Evolutionary conservation across 2,329 filamentous ascomycete species (phyloP).

Genomic region (Hymenoscyphus fructigenus): DNA sequence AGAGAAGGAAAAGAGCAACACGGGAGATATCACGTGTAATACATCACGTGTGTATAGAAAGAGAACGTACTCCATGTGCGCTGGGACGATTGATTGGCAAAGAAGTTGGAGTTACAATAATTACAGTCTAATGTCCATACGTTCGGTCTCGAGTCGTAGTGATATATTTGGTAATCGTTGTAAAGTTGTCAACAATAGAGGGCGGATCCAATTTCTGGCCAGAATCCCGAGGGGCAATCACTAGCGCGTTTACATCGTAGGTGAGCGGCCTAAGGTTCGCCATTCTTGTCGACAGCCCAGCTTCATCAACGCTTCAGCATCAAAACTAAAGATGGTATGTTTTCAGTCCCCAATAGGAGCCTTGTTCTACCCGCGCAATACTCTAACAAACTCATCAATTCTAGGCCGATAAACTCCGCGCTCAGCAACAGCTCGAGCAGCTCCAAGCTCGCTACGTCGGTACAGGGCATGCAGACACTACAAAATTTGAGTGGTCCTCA

Average conservation of each 20-base stretch:
- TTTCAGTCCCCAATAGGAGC: background rate
- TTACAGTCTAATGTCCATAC: background rate
- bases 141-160: background rate
- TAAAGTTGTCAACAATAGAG: background rate
- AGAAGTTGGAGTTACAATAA: background rate
- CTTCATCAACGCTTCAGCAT: background rate
- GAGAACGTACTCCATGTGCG: background rate
- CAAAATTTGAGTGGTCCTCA: slow-evolving; percentile 94
- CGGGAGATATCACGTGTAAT: slow-evolving; percentile 13
- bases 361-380: background rate
- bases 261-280: background rate
- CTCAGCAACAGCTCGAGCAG: slow-evolving; percentile 94
- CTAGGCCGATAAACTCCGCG: slow-evolving; percentile 94
- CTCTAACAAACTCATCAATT: background rate
- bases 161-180: background rate
- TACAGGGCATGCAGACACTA: slow-evolving; percentile 94
- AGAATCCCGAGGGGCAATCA: background rate
- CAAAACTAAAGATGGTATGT: slow-evolving; percentile 24
- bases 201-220: background rate
- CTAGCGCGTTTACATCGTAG: background rate
- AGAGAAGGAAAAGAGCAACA: background rate
- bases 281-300: background rate
- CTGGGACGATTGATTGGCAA: background rate
- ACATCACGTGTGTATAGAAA: slow-evolving; percentile 15
- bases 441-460: slow-evolving; percentile 95